A percentile compares a stretch with the other conserved stretches of the same genome.
These are phyloP conservation scores for Arabidopsis lyrata DNA, from an alignment of 441 rosid genomes.

Conservation along the genomic window DNA sequence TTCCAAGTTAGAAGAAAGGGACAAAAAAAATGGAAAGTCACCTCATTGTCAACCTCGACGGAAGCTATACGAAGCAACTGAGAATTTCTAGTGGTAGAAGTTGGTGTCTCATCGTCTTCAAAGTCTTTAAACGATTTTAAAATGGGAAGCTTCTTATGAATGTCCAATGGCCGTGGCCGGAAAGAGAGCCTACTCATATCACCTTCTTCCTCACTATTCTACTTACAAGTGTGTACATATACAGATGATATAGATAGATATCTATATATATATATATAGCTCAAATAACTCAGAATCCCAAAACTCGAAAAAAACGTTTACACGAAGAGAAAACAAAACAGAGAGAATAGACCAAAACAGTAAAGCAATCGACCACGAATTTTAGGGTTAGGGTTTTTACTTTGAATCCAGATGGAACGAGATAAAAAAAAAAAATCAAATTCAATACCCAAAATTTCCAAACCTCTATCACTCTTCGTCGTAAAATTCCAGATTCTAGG, in stretches of 20 bases:
- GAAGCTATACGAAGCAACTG: slow-evolving; percentile 73
- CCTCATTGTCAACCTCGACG: slow-evolving; percentile 65
- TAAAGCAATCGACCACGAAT: slow-evolving; percentile 22
- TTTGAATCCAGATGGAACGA: slow-evolving; percentile 22
- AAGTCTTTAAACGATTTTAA: slow-evolving; percentile 86
- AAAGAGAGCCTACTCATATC: slow-evolving; percentile 89
- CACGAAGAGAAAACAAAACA: slow-evolving; percentile 17
- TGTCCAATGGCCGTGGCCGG: slow-evolving; percentile 90
- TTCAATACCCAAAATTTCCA: slow-evolving; percentile 1
- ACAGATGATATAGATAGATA: slow-evolving; percentile 10
- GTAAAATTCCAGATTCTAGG: slow-evolving; percentile 43
- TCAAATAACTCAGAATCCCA: slow-evolving; percentile 1
- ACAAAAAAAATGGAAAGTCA: neutral
- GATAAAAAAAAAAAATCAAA: neutral
- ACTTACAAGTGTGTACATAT: slow-evolving; percentile 16
- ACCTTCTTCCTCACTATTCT: slow-evolving; percentile 35
- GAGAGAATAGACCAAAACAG: neutral
- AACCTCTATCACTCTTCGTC: slow-evolving; percentile 10
- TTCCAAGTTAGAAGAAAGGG: neutral
- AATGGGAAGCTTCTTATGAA: slow-evolving; percentile 93
- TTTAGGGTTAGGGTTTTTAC: slow-evolving; percentile 39
- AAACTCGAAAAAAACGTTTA: slow-evolving; percentile 4
- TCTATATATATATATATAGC: neutral
- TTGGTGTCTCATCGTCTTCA: slow-evolving; percentile 86
- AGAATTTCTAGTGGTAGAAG: slow-evolving; percentile 75